Evolutionary conservation across 129 eudicot genomes (phyloP), one percentile per base, ranked within the genome.

Genomic region (Centrapalus pauciflorus): DNA sequence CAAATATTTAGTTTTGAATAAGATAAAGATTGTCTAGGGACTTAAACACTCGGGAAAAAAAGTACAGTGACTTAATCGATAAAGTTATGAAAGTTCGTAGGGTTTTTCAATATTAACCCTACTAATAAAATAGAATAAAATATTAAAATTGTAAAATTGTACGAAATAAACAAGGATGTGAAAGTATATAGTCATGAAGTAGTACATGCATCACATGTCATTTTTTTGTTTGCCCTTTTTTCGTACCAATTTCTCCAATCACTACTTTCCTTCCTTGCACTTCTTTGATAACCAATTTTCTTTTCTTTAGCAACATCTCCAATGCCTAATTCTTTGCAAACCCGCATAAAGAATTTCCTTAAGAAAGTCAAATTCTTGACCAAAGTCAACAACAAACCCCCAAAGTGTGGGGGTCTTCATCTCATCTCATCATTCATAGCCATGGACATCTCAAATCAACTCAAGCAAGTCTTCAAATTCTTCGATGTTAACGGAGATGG

Each of bases 401-500:
- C 78, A 27, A 79, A 59, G 71, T 74, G 67, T 66, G 32, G 67
- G 56, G 32, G 45, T 66, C 75, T 75, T 45, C 75, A 78, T 70
- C 60, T 65, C 19, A 66, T 77, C 28, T 51, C 90, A 75, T 76
- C 87, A 35, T 81, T 72, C 29, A 62, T 67, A 14, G 74, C 82
- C 66, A 73, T 80, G 82, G 88, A 82, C 45, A 58, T 80, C 55
- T 73, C 86, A 3, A 75, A 35, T 46, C 92, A 90, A 48, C 74
- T 86, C 14, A 80, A 86, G 64, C 90, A 81, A 34, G 95, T 90
- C 52, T 90, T 90, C 80, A 75, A 90, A 5, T 84, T 83, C 84
- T 81, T 90, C 14, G 97, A 90, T 66, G 49, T 84, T 3, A 79
- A 90, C 16, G 88, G 95, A 0, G 97, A 90, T 67, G 97, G 95